Base-by-base conservation (phyloP, 805 yeast genomes). In the Yamadazyma tumulicola region DNA sequence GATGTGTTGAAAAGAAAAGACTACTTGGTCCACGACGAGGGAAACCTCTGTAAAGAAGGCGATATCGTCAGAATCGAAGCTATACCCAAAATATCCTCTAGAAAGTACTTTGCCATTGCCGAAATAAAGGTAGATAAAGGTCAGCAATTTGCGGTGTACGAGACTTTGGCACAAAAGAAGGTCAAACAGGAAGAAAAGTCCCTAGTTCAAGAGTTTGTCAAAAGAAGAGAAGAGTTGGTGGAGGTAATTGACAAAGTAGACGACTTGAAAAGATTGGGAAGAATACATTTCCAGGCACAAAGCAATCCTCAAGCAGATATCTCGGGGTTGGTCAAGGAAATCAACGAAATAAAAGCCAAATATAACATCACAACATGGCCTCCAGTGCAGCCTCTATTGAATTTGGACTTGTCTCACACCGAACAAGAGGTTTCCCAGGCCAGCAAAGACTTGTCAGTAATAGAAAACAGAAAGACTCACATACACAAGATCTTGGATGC, bases 41-140 rank as follows among this genome's bases (percentile, higher is more conserved):
- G 85, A 19, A 81, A 85, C 52, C 72, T 87, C 34, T 85, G 96
- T 49, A 81, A 88, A 55, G 96, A 88, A 57, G 98, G 98, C 29
- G 98, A 91, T 65, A 69, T 91, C 43, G 97, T 93, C 11, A 78
- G 97, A 60, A 86, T 91, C 38, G 95, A 91, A 60, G 76, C 86
- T 22, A 82, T 88, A 23, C 81, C 96, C 45, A 95, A 95, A 26
- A 61, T 88, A 26, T 81, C 95, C 12, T 75, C 89, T 12, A 71
- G 81, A 40, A 91, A 91, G 61, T 77, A 74, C 42, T 91, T 91
- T 66, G 88, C 97, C 7, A 79, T 91, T 39, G 96, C 97, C 2
- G 97, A 91, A 55, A 85, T 91, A 56, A 77, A 86, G 63, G 79
- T 74, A 55, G 82, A 85, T 52, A 79, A 84, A 61, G 97, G 97